A percentile compares a stretch with the other conserved stretches of the same genome.
These are phyloP conservation scores for Leccinum angustisporum DNA, from an alignment of 1,284 basidiomycete genomes.

Conservation along the genomic window DNA sequence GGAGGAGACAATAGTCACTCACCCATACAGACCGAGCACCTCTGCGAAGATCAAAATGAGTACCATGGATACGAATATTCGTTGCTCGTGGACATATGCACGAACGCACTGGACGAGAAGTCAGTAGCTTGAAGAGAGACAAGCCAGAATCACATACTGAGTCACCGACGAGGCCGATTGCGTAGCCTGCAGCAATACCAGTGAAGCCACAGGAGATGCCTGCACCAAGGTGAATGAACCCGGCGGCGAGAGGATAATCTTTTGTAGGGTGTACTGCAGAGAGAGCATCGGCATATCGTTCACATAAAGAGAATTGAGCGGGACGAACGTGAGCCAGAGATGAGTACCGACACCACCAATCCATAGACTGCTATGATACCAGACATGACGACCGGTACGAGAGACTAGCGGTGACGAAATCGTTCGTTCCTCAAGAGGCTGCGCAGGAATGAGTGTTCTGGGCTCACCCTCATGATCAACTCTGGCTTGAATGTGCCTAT, in stretches of 20 bases:
- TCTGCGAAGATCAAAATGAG: constrained; percentile 94
- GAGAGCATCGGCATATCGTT: constrained; percentile 9
- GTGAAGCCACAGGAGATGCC: constrained; percentile 91
- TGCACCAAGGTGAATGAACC: constrained; percentile 94
- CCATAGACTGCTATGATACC: constrained; percentile 76
- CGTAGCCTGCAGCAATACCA: constrained; percentile 94
- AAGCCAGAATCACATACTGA: constrained; percentile 55
- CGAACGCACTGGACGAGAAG: constrained; percentile 55
- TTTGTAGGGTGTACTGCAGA: constrained; percentile 59
- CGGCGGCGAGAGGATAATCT: constrained; percentile 76
- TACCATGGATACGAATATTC: constrained; percentile 89
- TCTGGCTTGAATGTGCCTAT: constrained; percentile 94
- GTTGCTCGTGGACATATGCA: constrained; percentile 81
- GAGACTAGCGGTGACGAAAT: constrained; percentile 22
- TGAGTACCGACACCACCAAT: constrained; percentile 68
- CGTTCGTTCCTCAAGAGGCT: constrained; percentile 1
- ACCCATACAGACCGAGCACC: constrained; percentile 89
- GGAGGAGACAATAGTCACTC: constrained; percentile 24
- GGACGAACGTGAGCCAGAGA: constrained; percentile 57
- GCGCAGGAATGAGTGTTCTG: not conserved
- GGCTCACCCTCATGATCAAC: constrained; percentile 91
- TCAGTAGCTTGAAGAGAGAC: constrained; percentile 5
- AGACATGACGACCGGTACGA: constrained; percentile 61
- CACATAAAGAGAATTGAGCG: constrained; percentile 1
- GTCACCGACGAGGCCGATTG: constrained; percentile 96